Evolutionary conservation across 495 filamentous ascomycete genomes (phyloP).

Genomic region (Tuber brumale): DNA sequence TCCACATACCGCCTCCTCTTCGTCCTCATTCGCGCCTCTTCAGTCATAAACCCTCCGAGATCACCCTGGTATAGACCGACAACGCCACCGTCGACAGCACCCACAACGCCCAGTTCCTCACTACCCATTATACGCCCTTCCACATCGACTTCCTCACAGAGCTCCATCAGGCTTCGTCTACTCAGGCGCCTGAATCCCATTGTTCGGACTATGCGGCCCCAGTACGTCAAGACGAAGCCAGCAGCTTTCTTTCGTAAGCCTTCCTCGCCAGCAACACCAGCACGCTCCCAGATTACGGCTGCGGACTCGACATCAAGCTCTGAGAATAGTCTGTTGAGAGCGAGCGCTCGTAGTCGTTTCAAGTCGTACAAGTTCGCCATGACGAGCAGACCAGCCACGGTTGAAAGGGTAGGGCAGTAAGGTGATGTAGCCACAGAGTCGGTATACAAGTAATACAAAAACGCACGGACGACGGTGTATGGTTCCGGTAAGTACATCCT

Average conservation of each 20-base stretch:
- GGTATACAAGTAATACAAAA: constrained; percentile 93
- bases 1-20: constrained; percentile 29
- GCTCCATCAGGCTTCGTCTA: constrained; percentile 68
- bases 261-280: constrained; percentile 79
- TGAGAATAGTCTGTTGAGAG: constrained; percentile 75
- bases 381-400: constrained; percentile 91
- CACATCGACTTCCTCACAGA: constrained; percentile 87
- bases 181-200: constrained; percentile 74
- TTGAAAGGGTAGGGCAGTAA: constrained; percentile 61
- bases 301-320: constrained; percentile 92
- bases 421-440: constrained; percentile 69
- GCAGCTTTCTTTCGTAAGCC: constrained; percentile 86
- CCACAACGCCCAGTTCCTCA: constrained; percentile 41
- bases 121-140: constrained; percentile 83
- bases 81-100: constrained; percentile 23
- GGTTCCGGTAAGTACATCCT: constrained; percentile 97
- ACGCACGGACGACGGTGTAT: constrained; percentile 87
- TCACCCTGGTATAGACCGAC: constrained; percentile 16
- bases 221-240: constrained; percentile 80
- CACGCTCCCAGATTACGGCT: constrained; percentile 92
- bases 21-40: constrained; percentile 24
- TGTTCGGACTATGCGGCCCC: constrained; percentile 90
- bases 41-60: constrained; percentile 23
- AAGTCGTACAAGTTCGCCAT: constrained; percentile 98
- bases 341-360: constrained; percentile 79